These are phyloP conservation scores for Trypanosoma rangeli DNA, from an alignment of 208 protist species.

Conservation along the genomic window DNA sequence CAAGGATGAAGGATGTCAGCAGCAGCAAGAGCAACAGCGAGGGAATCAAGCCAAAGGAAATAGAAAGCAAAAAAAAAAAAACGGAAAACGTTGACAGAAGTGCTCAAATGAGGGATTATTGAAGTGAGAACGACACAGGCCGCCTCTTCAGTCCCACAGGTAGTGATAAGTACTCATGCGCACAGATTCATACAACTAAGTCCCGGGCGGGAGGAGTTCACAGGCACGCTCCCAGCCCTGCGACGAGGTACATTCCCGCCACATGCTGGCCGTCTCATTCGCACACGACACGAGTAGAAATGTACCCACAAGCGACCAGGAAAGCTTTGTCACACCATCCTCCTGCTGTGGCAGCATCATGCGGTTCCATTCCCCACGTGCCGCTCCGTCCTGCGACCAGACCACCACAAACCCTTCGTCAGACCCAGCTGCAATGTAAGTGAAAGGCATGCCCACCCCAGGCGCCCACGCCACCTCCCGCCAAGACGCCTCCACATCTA, in stretches of 20 bases:
- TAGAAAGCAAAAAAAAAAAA: conserved; percentile 2
- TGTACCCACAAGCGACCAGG: conserved; percentile 81
- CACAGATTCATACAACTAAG: not conserved
- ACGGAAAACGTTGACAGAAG: conserved; percentile 1
- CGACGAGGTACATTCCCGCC: conserved; percentile 50
- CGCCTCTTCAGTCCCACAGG: not conserved
- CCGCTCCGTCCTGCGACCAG: conserved; percentile 73
- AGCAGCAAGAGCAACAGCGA: not conserved
- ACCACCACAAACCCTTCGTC: conserved; percentile 77
- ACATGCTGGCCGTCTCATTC: conserved; percentile 74
- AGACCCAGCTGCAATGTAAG: conserved; percentile 79
- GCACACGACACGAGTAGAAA: conserved; percentile 80
- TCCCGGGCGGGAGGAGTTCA: conserved; percentile 41
- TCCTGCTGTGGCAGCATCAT: conserved; percentile 38
- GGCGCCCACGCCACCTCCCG: conserved; percentile 80
- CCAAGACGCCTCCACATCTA: conserved; percentile 46
- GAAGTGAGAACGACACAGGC: not conserved
- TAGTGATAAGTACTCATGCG: not conserved
- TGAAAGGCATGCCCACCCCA: conserved; percentile 71
- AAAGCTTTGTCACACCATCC: conserved; percentile 69
- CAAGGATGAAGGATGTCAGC: no score
- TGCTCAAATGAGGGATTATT: not conserved
- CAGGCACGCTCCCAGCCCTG: conserved; percentile 67
- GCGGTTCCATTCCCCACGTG: conserved; percentile 45
- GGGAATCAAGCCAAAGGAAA: not conserved